These are phyloP conservation scores for Myxozyma nipponensis DNA, from an alignment of 805 yeast species.

Conservation along the genomic window DNA sequence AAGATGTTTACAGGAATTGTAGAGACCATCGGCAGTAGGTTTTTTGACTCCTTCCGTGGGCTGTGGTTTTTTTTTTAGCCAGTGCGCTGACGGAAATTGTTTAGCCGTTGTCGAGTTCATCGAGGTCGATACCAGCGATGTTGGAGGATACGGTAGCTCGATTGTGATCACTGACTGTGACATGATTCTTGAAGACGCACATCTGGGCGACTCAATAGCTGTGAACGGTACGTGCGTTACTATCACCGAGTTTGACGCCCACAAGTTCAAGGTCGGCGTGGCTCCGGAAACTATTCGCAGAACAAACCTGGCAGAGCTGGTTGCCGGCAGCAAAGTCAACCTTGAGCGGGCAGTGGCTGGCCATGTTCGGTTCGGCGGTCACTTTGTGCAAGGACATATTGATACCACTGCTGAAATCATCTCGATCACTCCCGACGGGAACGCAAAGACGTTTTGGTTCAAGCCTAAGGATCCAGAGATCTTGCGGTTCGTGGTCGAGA, in stretches of 20 bases:
- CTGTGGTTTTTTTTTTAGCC: conserved; percentile 5
- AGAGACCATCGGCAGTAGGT: conserved; percentile 68
- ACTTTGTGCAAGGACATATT: conserved; percentile 95
- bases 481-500: conserved; percentile 76
- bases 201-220: conserved; percentile 90
- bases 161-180: conserved; percentile 60
- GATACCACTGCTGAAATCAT: conserved; percentile 78
- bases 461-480: conserved; percentile 47
- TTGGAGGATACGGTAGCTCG: conserved; percentile 74
- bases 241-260: conserved; percentile 68
- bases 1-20: conserved; percentile 92
- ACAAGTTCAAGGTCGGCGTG: conserved; percentile 78
- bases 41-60: too few species aligned
- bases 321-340: conserved; percentile 62
- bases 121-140: conserved; percentile 45
- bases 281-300: conserved; percentile 88
- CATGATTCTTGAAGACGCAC: conserved; percentile 69
- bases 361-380: conserved; percentile 91
- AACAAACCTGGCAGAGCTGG: conserved; percentile 66
- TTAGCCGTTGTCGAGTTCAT: conserved; percentile 46
- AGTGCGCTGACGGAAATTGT: conserved; percentile 28
- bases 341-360: conserved; percentile 86
- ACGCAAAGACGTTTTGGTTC: conserved; percentile 74
- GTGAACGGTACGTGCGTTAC: conserved; percentile 90
- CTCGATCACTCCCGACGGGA: conserved; percentile 53